Conservation (phyloP, 2,329 filamentous ascomycete genomes). For the Beauveria sp. region DNA sequence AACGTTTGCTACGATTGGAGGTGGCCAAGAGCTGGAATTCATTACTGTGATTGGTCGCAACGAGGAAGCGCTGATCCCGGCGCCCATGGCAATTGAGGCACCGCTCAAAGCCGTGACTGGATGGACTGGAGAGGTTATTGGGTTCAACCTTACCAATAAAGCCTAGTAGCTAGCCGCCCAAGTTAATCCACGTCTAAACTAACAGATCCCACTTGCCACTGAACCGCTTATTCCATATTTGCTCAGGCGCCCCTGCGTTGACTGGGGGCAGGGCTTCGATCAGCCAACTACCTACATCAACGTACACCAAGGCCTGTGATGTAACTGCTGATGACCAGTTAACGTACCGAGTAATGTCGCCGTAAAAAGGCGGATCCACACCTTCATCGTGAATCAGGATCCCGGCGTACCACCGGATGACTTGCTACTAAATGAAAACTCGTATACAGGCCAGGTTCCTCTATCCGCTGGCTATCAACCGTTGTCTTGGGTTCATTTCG, state of each 20-base stretch:
- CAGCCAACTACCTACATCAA: too few relatives aligned
- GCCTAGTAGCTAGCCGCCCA: not conserved
- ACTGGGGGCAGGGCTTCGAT: too few relatives aligned
- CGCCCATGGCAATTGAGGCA: conserved; percentile 4
- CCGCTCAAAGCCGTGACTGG: not conserved
- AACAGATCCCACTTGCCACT: too few relatives aligned
- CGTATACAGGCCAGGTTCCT: not conserved
- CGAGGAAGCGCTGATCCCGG: not conserved
- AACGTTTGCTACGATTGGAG: not conserved
- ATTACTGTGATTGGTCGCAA: not conserved
- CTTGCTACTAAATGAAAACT: not conserved
- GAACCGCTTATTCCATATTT: too few relatives aligned
- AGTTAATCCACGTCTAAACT: too few relatives aligned
- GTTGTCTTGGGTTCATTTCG: not conserved
- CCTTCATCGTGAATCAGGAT: not conserved
- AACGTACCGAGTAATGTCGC: too few relatives aligned
- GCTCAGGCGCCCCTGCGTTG: too few relatives aligned
- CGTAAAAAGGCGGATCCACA: too few relatives aligned
- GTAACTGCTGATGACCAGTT: too few relatives aligned
- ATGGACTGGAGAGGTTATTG: not conserved
- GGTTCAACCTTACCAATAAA: not conserved
- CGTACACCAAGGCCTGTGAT: too few relatives aligned
- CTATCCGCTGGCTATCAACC: not conserved
- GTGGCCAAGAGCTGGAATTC: not conserved
- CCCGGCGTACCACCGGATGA: not conserved